A percentile compares a stretch with the other conserved stretches of the same genome.
These are phyloP conservation scores for Polysphondylium violaceum DNA, from an alignment of 78 protist species.

Conservation along the genomic window DNA sequence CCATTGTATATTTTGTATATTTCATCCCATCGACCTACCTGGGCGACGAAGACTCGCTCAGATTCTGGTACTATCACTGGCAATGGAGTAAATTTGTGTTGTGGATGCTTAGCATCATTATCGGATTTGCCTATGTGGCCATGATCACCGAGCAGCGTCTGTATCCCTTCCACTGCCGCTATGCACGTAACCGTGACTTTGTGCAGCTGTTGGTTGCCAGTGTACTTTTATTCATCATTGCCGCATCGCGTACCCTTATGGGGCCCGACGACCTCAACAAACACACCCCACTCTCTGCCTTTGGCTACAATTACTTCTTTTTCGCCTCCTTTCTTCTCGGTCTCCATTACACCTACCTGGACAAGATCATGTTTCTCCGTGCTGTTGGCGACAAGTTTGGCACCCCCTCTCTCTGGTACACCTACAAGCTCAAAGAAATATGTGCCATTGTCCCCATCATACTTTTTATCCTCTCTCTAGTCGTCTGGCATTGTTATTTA, in stretches of 20 bases:
- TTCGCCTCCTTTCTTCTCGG: slow-evolving; percentile 26
- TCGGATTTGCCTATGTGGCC: slow-evolving; percentile 60
- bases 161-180: slow-evolving; percentile 70
- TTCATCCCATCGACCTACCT: background rate
- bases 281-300: background rate
- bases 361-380: slow-evolving; percentile 38
- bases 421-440: slow-evolving; percentile 25
- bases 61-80: slow-evolving; percentile 37
- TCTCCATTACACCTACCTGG: slow-evolving; percentile 48
- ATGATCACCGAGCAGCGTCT: slow-evolving; percentile 45
- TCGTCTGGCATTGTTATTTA: slow-evolving; percentile 41
- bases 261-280: slow-evolving; percentile 23
- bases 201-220: slow-evolving; percentile 35
- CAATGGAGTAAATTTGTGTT: slow-evolving; percentile 39
- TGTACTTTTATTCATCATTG: slow-evolving; percentile 9
- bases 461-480: slow-evolving; percentile 25
- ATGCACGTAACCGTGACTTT: slow-evolving; percentile 58
- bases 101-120: slow-evolving; percentile 30
- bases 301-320: slow-evolving; percentile 45
- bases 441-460: slow-evolving; percentile 24
- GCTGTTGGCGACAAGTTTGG: slow-evolving; percentile 73
- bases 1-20: slow-evolving; percentile 20
- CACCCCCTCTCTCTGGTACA: slow-evolving; percentile 65
- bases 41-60: background rate
- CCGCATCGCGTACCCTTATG: slow-evolving; percentile 43